A percentile compares a stretch with the other conserved stretches of the same genome.
Evolutionary conservation across 805 yeast species (phyloP).

Genomic region (Starmerella bombicola): DNA sequence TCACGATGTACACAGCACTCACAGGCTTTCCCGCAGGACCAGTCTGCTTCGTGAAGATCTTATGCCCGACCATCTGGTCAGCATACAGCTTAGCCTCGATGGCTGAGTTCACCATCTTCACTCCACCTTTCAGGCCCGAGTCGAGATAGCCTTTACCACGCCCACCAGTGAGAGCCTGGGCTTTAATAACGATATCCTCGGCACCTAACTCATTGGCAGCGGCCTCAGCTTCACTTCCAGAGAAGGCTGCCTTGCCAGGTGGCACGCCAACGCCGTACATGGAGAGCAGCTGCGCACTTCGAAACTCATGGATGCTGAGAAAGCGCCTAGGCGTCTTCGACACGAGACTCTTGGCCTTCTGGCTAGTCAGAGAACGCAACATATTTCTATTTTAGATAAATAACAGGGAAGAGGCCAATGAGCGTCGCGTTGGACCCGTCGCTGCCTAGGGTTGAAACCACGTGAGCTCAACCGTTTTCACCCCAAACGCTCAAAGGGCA

Average conservation of each 20-base stretch:
- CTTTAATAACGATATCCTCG: slow-evolving; percentile 85
- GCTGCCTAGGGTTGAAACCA: too few species aligned
- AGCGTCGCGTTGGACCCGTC: too few species aligned
- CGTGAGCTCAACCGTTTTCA: too few species aligned
- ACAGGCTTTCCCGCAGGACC: slow-evolving; percentile 96
- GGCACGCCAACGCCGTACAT: slow-evolving; percentile 85
- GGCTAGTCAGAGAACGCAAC: slow-evolving; percentile 10
- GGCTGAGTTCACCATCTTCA: slow-evolving; percentile 71
- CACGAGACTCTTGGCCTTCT: slow-evolving; percentile 2
- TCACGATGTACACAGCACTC: slow-evolving; percentile 89
- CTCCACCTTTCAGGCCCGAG: slow-evolving; percentile 93
- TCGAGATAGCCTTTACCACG: slow-evolving; percentile 98
- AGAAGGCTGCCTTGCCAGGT: slow-evolving; percentile 76
- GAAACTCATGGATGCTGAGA: slow-evolving; percentile 88
- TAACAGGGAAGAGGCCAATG: too few species aligned
- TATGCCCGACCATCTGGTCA: slow-evolving; percentile 79
- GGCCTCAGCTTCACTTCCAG: slow-evolving; percentile 76
- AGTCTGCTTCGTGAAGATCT: slow-evolving; percentile 93
- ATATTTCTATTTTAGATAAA: too few species aligned
- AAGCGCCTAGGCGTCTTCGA: slow-evolving; percentile 38
- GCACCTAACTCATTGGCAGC: slow-evolving; percentile 62
- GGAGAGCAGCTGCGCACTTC: slow-evolving; percentile 79
- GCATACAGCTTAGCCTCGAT: slow-evolving; percentile 81
- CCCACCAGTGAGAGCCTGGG: slow-evolving; percentile 98
- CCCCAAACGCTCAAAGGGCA: too few species aligned